phyloP scores from a whole-genome alignment of 116 monocot genomes.

The Trichopus zeylanicus region DNA sequence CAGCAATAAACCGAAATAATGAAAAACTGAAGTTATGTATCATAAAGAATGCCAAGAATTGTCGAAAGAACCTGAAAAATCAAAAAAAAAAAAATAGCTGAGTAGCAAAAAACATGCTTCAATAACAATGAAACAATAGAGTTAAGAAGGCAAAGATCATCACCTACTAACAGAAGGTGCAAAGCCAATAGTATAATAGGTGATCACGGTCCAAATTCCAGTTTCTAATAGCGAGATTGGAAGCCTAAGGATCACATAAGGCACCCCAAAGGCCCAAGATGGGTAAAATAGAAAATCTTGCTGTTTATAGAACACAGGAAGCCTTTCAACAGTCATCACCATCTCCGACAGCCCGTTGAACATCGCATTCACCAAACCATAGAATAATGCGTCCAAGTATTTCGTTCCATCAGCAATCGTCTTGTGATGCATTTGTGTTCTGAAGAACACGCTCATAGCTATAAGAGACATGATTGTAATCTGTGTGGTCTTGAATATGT shows the following conservation, averaged over 20 bases:
- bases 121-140: background rate
- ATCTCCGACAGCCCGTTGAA: slow-evolving; percentile 76
- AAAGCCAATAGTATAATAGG: slow-evolving; percentile 75
- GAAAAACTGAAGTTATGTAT: slow-evolving; percentile 69
- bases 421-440: slow-evolving; percentile 35
- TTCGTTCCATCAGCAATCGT: slow-evolving; percentile 37
- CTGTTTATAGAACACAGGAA: slow-evolving; percentile 69
- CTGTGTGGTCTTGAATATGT: slow-evolving; percentile 60
- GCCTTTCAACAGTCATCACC: slow-evolving; percentile 42
- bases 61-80: slow-evolving; percentile 48
- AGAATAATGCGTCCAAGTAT: slow-evolving; percentile 40
- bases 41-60: slow-evolving; percentile 48
- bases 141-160: background rate
- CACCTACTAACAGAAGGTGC: slow-evolving; percentile 69
- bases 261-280: slow-evolving; percentile 55
- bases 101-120: background rate
- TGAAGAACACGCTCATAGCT: slow-evolving; percentile 43
- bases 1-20: slow-evolving; percentile 66
- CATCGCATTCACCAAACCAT: slow-evolving; percentile 40
- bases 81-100: background rate
- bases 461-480: slow-evolving; percentile 42
- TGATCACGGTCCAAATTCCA: slow-evolving; percentile 49
- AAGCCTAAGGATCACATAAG: slow-evolving; percentile 38
- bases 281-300: slow-evolving; percentile 49
- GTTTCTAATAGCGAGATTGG: slow-evolving; percentile 62